These are phyloP conservation scores for Fimicolochytrium jonesii DNA, from an alignment of 192 early-diverging fungal species.

Conservation along the genomic window DNA sequence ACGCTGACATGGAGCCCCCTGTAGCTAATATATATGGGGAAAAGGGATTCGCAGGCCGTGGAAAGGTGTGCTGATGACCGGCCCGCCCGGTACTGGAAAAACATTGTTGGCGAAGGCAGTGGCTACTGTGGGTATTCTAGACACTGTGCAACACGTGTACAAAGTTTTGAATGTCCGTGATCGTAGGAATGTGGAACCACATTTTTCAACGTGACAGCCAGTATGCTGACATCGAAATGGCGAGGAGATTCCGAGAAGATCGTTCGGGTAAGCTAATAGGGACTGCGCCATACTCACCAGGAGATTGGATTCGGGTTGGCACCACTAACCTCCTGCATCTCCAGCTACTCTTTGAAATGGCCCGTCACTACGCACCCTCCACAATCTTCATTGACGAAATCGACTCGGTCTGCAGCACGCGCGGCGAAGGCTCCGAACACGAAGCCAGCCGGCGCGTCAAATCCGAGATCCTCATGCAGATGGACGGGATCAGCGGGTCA, in stretches of 20 bases:
- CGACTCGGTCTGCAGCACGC: slow-evolving; percentile 40
- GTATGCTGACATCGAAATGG: slow-evolving; percentile 51
- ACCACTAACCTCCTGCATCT: too few relatives aligned
- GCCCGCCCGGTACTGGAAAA: slow-evolving; percentile 89
- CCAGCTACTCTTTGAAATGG: slow-evolving; percentile 54
- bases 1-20: neutral
- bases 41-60: slow-evolving; percentile 47
- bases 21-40: neutral
- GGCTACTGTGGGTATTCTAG: slow-evolving; percentile 34
- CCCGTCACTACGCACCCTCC: slow-evolving; percentile 52
- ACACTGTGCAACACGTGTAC: neutral
- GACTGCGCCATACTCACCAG: too few relatives aligned
- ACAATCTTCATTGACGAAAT: slow-evolving; percentile 63
- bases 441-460: slow-evolving; percentile 48
- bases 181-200: slow-evolving; percentile 54
- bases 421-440: slow-evolving; percentile 46
- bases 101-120: slow-evolving; percentile 82
- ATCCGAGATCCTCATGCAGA: slow-evolving; percentile 55
- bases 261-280: slow-evolving; percentile 35
- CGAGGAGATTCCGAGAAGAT: slow-evolving; percentile 57
- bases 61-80: slow-evolving; percentile 59
- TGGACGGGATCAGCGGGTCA: slow-evolving; percentile 49
- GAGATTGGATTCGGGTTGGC: neutral
- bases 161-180: too few relatives aligned
- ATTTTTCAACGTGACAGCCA: slow-evolving; percentile 55